phyloP scores from a whole-genome alignment of 805 yeast species.

The Saturnispora serradocipensis region DNA sequence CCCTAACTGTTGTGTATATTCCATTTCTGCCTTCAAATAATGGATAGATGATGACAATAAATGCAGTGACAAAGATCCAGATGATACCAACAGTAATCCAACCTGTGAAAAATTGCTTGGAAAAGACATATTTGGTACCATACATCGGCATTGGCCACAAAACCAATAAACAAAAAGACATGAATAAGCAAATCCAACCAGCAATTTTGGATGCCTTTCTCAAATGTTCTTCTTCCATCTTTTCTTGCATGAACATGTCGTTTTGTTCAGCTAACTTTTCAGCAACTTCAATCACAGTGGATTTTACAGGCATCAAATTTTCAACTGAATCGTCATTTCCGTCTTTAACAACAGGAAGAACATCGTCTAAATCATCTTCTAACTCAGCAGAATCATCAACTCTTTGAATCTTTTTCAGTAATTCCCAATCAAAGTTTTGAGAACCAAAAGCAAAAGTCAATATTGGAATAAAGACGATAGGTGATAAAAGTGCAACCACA shows the following conservation, averaged over 20 bases:
- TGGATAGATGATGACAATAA: conserved; percentile 60
- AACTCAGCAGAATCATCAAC: conserved; percentile 69
- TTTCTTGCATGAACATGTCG: conserved; percentile 17
- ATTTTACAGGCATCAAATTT: conserved; percentile 21
- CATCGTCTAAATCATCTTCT: conserved; percentile 22
- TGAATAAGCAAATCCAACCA: conserved; percentile 45
- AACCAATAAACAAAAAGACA: conserved; percentile 56
- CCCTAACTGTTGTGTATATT: conserved; percentile 55
- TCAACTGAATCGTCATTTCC: conserved; percentile 20
- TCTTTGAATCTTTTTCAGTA: conserved; percentile 49
- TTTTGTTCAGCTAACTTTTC: conserved; percentile 16
- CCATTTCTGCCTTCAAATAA: conserved; percentile 65
- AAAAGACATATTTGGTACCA: conserved; percentile 68
- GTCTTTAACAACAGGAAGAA: conserved; percentile 2
- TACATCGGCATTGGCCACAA: conserved; percentile 96
- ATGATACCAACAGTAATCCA: conserved; percentile 79
- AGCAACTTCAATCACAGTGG: conserved; percentile 25
- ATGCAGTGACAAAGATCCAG: conserved; percentile 66
- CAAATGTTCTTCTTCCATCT: conserved; percentile 45
- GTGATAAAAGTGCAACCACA: conserved; percentile 71
- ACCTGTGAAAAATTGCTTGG: conserved; percentile 73
- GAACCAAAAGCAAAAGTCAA: conserved; percentile 57
- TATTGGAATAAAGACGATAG: conserved; percentile 55
- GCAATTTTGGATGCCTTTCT: conserved; percentile 53
- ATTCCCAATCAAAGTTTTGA: conserved; percentile 66